Evolutionary conservation across 2,329 filamentous ascomycete species (phyloP).

Genomic region (Pseudocercospora fuligena): DNA sequence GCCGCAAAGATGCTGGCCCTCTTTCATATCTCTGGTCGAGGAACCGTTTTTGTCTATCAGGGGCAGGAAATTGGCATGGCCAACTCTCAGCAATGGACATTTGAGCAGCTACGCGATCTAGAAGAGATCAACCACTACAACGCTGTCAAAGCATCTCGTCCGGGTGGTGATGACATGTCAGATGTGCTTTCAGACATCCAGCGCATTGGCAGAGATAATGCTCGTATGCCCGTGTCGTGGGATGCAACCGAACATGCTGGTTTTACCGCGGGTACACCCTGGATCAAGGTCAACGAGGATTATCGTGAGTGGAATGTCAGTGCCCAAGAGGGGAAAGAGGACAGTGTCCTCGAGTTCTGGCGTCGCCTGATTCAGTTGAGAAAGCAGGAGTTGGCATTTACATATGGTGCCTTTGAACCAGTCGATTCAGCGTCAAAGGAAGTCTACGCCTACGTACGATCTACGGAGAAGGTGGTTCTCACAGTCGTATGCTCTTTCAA

Average conservation of each 20-base stretch:
- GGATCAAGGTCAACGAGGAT: constrained; percentile 27
- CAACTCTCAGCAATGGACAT: constrained; percentile 49
- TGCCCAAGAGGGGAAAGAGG: constrained; percentile 54
- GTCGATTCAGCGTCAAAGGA: constrained; percentile 25
- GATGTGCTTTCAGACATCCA: constrained; percentile 21
- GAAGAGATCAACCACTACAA: constrained; percentile 61
- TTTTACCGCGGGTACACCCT: constrained; percentile 54
- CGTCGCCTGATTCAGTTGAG: constrained; percentile 40
- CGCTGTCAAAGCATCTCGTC: constrained; percentile 44
- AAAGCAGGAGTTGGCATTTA: constrained; percentile 30
- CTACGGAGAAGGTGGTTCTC: constrained; percentile 20
- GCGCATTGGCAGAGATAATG: constrained; percentile 44
- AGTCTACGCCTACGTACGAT: constrained; percentile 41
- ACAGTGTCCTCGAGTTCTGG: constrained; percentile 64
- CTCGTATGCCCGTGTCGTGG: constrained; percentile 73
- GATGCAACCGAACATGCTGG: constrained; percentile 59
- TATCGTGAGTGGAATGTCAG: constrained; percentile 23
- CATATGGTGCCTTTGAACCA: constrained; percentile 32
- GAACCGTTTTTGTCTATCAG: constrained; percentile 66
- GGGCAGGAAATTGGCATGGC: constrained; percentile 69
- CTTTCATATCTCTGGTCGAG: constrained; percentile 22
- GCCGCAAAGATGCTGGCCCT: constrained; percentile 61
- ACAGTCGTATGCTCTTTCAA: constrained; percentile 1
- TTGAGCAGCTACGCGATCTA: constrained; percentile 55
- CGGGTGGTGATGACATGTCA: constrained; percentile 12